These are phyloP conservation scores for Lecanicillium sp. DNA, from an alignment of 2,329 filamentous ascomycete species.

Conservation along the genomic window DNA sequence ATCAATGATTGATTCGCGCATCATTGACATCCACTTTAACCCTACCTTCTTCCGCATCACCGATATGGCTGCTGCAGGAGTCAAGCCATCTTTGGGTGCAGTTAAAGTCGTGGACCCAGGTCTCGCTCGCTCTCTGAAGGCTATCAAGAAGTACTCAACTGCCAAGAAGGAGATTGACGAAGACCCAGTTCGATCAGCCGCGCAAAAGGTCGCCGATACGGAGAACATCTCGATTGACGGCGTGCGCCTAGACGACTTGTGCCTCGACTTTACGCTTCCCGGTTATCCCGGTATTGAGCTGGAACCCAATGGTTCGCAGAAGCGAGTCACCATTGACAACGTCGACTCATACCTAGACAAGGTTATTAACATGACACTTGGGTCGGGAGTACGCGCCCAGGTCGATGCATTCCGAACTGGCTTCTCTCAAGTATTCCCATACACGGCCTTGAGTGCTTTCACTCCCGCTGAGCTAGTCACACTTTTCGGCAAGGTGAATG, in stretches of 20 bases:
- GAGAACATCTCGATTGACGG: conserved; percentile 68
- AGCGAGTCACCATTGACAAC: conserved; percentile 79
- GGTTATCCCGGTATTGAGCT: conserved; percentile 86
- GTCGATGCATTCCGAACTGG: conserved; percentile 85
- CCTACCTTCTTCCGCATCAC: conserved; percentile 95
- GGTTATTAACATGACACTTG: conserved; percentile 86
- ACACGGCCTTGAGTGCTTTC: conserved; percentile 85
- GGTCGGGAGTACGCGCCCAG: conserved; percentile 80
- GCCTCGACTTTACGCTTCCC: conserved; percentile 89
- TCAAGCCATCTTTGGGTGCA: conserved; percentile 80
- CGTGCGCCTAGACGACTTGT: conserved; percentile 76
- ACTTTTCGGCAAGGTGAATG: conserved; percentile 85
- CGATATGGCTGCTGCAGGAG: conserved; percentile 53
- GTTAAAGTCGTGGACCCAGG: conserved; percentile 85
- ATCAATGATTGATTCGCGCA: conserved; percentile 96
- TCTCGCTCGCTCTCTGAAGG: conserved; percentile 75
- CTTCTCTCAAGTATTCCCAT: conserved; percentile 95
- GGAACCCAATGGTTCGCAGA: conserved; percentile 65
- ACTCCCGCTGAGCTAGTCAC: conserved; percentile 93
- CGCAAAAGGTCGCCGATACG: conserved; percentile 65
- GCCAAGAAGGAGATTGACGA: conserved; percentile 79
- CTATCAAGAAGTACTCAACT: conserved; percentile 79
- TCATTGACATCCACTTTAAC: conserved; percentile 96
- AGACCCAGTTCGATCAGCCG: conserved; percentile 56
- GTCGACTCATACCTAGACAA: conserved; percentile 83